Evolutionary conservation across 495 filamentous ascomycete genomes (phyloP), one percentile per base, ranked within the genome.

Genomic region (Ramalina intermedia): DNA sequence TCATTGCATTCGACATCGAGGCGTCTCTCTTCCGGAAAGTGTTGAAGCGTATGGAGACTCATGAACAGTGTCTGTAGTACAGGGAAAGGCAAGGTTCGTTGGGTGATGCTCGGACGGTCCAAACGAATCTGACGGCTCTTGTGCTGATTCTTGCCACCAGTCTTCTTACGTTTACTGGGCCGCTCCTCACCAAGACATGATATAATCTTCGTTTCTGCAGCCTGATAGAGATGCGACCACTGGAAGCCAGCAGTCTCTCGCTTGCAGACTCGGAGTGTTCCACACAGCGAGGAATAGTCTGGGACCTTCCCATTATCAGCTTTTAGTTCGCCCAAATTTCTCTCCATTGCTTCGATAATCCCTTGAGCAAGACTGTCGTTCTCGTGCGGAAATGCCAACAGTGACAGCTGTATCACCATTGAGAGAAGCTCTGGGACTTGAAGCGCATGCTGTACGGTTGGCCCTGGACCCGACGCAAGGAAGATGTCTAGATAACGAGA

Each of bases 341-440:
- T 14, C 36, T 47, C 49, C 46, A 51, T 51, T 7, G 49, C 49
- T 46, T 51, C 29, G 26, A 51, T 17, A 14, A 51, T 47, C 20
- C 27, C 42, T 26, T 51, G 46, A 16, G 49, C 49, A 47, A 51
- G 38, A 20, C 42, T 18, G 41, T 51, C 41, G 33, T 47, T 24
- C 33, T 51, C 42, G 33, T 51, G 49, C 26, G 38, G 26, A 47
- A 12, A 47, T 27, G 41, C 21, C 12, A 51, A 29, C n/a, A 46
- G 41, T 41, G 49, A 51, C 49, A 55, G 14, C 37, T 55, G 53
- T 24, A 55, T 44, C 35, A 55, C 42, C 49, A 48, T 55, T 16
- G 49, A 41, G 46, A 55, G 52, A 17, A 53, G 39, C 2, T 38
- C 45, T 20, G 37, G 37, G 16, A 52, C 50, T 38, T 55, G 52